Conservation (phyloP, 2,329 filamentous ascomycete species). For the Teratosphaeria pseudoeucalypti region DNA sequence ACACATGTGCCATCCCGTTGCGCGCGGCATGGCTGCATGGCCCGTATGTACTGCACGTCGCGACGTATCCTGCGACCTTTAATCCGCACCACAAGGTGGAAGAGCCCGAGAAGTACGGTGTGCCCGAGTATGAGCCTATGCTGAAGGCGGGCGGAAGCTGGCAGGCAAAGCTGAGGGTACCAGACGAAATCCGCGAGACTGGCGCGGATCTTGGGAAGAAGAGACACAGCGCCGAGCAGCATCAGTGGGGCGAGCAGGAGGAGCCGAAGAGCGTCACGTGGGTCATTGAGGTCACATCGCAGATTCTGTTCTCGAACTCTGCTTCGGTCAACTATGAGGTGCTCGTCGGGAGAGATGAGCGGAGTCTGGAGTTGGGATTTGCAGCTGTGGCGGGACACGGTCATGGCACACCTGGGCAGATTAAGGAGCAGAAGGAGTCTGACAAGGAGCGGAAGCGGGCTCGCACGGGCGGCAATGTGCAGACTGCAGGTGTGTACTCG, state of each 20-base stretch:
- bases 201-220: slow-evolving; percentile 33
- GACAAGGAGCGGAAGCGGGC: slow-evolving; percentile 39
- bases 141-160: slow-evolving; percentile 87
- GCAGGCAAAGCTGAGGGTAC: slow-evolving; percentile 69
- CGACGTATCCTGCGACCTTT: slow-evolving; percentile 75
- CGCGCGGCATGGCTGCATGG: slow-evolving; percentile 94
- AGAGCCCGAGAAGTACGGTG: slow-evolving; percentile 44
- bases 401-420: slow-evolving; percentile 52
- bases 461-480: slow-evolving; percentile 51
- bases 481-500: slow-evolving; percentile 71
- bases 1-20: slow-evolving; percentile 79
- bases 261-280: slow-evolving; percentile 58
- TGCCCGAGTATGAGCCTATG: slow-evolving; percentile 90
- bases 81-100: slow-evolving; percentile 71
- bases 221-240: slow-evolving; percentile 26
- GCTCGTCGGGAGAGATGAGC: slow-evolving; percentile 73
- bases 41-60: slow-evolving; percentile 80
- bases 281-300: slow-evolving; percentile 84
- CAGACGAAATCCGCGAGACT: slow-evolving; percentile 61
- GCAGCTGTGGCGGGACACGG: slow-evolving; percentile 44
- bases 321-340: slow-evolving; percentile 84
- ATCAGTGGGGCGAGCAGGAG: slow-evolving; percentile 29
- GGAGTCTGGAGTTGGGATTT: slow-evolving; percentile 62
- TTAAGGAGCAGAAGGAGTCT: slow-evolving; percentile 58
- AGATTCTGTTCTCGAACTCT: slow-evolving; percentile 85